These are phyloP conservation scores for Trametes sp. DNA, from an alignment of 1,284 basidiomycete genomes.

Conservation along the genomic window DNA sequence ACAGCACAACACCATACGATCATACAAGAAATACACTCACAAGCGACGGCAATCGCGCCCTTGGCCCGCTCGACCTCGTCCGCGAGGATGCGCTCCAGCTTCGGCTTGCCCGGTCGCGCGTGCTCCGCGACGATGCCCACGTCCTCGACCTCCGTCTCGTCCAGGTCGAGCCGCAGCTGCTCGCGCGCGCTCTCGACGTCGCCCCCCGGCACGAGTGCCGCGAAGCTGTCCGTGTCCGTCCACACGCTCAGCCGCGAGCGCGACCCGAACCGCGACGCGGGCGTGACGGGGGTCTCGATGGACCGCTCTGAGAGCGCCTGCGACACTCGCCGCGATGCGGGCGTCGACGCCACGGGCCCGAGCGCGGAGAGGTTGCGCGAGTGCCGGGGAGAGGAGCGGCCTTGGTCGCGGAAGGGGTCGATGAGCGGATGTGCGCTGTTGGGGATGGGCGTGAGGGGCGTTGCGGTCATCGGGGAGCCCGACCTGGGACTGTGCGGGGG, in stretches of 20 bases:
- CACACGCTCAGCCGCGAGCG: conserved; percentile 36
- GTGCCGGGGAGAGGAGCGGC: conserved; percentile 8
- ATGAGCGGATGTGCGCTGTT: conserved; percentile 36
- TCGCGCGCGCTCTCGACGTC: conserved; percentile 35
- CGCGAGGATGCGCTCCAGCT: conserved; percentile 67
- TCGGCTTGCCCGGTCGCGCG: conserved; percentile 79
- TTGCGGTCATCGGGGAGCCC: not conserved
- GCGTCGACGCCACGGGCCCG: not conserved
- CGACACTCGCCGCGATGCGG: conserved; percentile 16
- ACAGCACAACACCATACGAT: not conserved
- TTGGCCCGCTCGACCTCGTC: conserved; percentile 68
- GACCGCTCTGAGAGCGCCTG: conserved; percentile 20
- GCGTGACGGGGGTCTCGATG: conserved; percentile 14
- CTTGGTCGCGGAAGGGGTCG: not conserved
- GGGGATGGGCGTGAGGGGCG: conserved; percentile 22
- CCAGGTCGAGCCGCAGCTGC: conserved; percentile 59
- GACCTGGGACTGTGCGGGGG: not conserved
- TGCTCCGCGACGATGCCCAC: conserved; percentile 73
- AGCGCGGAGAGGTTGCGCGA: conserved; percentile 20
- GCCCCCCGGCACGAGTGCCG: conserved; percentile 37
- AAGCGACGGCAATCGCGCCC: conserved; percentile 73
- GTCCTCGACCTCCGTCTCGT: conserved; percentile 73
- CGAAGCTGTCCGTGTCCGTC: conserved; percentile 43
- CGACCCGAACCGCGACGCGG: conserved; percentile 13
- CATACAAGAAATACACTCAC: conserved; percentile 49